Evolutionary conservation across 2,329 filamentous ascomycete genomes (phyloP).

Genomic region (Zymoseptoria ardabiliae): DNA sequence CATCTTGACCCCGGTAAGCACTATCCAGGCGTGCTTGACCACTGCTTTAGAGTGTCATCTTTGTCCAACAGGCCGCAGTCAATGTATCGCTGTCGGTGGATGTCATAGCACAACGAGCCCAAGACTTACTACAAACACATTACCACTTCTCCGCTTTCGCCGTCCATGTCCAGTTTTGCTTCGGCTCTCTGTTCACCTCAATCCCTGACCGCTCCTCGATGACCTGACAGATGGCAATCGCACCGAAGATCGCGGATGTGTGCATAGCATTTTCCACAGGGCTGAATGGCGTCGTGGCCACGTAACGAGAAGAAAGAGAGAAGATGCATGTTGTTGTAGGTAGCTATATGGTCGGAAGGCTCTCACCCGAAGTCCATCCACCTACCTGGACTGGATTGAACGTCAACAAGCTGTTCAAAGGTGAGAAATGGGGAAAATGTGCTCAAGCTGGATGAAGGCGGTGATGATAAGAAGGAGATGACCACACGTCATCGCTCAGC

Average conservation of each 20-base stretch:
- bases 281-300: neutral
- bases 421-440: constrained; percentile 73
- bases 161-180: constrained; percentile 14
- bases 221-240: constrained; percentile 11
- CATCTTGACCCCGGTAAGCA: no score
- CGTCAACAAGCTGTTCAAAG: constrained; percentile 76
- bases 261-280: neutral
- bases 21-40: no score
- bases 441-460: constrained; percentile 65
- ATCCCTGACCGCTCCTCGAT: constrained; percentile 14
- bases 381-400: no score
- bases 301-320: neutral
- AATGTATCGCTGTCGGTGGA: no score
- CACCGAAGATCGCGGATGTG: constrained; percentile 7
- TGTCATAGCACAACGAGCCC: no score
- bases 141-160: constrained; percentile 14
- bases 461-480: constrained; percentile 60
- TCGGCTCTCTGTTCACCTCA: constrained; percentile 7
- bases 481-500: constrained; percentile 69
- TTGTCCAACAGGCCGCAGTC: no score
- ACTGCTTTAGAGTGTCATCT: no score
- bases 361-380: no score
- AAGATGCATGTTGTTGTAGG: no score
- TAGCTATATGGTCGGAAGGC: constrained; percentile 86
- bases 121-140: neutral